phyloP scores from a whole-genome alignment of 2,329 filamentous ascomycete species.

The Penicillium hesseltinei region DNA sequence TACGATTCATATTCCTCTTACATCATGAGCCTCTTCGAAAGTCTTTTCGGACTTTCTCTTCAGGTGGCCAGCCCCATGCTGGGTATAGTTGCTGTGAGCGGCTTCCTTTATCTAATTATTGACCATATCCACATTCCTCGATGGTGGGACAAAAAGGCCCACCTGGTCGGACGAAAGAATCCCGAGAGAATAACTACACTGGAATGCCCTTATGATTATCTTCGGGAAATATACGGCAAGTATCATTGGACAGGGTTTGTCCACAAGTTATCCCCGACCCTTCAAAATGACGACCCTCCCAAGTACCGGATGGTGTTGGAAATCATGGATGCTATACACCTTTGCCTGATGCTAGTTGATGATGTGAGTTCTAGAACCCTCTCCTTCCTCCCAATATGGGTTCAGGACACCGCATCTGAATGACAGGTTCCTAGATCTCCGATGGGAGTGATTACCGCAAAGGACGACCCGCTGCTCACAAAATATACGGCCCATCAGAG shows the following conservation, averaged over 20 bases:
- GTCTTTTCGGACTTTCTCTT: neutral
- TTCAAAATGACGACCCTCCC: neutral
- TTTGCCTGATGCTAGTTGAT: neutral
- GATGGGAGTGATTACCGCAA: neutral
- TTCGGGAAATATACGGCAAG: neutral
- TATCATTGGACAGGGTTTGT: neutral
- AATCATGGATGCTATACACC: neutral
- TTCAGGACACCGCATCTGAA: neutral
- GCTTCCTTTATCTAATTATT: neutral
- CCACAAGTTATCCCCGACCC: neutral
- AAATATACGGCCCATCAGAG: neutral
- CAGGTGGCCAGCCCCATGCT: neutral
- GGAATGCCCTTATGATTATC: neutral
- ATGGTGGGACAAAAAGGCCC: neutral
- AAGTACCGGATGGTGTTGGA: neutral
- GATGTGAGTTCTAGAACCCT: neutral
- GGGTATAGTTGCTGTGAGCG: neutral
- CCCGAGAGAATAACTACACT: neutral
- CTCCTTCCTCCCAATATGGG: neutral
- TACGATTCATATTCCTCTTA: neutral
- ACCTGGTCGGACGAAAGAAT: neutral
- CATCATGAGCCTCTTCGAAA: neutral
- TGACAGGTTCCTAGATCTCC: neutral
- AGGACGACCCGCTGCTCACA: neutral
- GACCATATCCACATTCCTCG: neutral